Percentiles rank a stretch among this genome's conserved stretches.
Conservation (phyloP, 73 alveolate genomes). For the Paramecium sonneborni region DNA sequence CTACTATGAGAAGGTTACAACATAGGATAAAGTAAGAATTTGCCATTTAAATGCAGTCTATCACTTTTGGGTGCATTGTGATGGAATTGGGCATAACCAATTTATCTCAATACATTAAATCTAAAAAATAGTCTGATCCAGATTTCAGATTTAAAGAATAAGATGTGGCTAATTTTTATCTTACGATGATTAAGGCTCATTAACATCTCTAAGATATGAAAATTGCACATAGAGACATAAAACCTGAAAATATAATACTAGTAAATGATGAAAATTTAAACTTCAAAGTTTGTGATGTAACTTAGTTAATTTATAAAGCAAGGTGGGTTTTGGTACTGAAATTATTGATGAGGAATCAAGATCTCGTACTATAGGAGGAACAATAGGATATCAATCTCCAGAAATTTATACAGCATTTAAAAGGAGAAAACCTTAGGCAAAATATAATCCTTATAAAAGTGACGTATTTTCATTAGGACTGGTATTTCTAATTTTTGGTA, state of each 20-base stretch:
- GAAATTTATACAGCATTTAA: neutral
- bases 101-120: neutral
- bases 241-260: constrained; percentile 41
- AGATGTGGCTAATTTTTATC: neutral
- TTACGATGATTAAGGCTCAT: constrained; percentile 2
- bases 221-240: constrained; percentile 39
- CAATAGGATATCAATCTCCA: constrained; percentile 26
- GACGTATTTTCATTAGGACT: constrained; percentile 27
- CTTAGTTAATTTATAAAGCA: neutral
- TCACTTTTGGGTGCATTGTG: constrained; percentile 28
- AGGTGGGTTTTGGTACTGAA: constrained; percentile 46
- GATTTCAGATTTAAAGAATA: neutral
- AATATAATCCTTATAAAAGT: constrained; percentile 39
- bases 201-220: neutral
- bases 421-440: neutral
- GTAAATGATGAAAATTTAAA: neutral
- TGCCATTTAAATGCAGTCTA: neutral
- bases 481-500: neutral
- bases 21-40: neutral
- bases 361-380: constrained; percentile 38
- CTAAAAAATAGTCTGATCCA: neutral
- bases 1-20: neutral
- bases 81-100: constrained; percentile 48
- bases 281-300: constrained; percentile 48
- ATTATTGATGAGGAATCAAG: neutral